Percentiles rank a stretch among this genome's conserved stretches.
Evolutionary conservation across 345 rosid species (phyloP).

Genomic region (Litchi chinensis): DNA sequence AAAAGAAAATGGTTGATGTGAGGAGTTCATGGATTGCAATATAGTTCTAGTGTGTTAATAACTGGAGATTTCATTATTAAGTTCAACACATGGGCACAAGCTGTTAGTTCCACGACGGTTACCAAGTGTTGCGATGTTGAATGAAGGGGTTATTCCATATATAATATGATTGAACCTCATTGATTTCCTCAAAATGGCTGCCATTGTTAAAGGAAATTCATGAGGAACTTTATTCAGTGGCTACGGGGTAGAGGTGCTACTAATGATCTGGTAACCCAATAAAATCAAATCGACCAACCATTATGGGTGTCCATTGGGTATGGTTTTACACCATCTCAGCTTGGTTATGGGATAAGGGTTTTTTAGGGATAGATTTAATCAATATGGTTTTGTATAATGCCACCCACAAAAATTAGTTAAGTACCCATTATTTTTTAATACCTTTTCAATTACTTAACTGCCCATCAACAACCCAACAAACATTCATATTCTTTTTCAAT

Average conservation of each 20-base stretch:
- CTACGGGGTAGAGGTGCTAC: not conserved
- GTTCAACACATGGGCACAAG: not conserved
- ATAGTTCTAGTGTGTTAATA: not conserved
- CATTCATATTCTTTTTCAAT: not conserved
- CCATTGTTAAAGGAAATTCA: not conserved
- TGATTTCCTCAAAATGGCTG: not conserved
- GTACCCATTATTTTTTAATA: no score
- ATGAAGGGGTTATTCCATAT: not conserved
- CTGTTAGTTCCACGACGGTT: not conserved
- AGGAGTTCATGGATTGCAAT: not conserved
- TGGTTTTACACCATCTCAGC: not conserved
- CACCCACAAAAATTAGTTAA: not conserved
- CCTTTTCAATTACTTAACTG: not conserved
- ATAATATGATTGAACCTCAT: not conserved
- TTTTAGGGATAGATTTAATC: not conserved
- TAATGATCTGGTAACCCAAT: not conserved
- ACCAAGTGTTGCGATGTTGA: not conserved
- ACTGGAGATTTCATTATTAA: not conserved
- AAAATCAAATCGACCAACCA: not conserved
- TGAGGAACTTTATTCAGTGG: not conserved
- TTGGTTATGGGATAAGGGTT: not conserved
- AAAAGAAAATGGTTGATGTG: not conserved
- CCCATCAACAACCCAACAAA: not conserved
- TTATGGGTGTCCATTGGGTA: not conserved
- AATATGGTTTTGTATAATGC: not conserved